Evolutionary conservation across 306 rosid species (phyloP).

Genomic region (Dalbergia cochinchinensis): DNA sequence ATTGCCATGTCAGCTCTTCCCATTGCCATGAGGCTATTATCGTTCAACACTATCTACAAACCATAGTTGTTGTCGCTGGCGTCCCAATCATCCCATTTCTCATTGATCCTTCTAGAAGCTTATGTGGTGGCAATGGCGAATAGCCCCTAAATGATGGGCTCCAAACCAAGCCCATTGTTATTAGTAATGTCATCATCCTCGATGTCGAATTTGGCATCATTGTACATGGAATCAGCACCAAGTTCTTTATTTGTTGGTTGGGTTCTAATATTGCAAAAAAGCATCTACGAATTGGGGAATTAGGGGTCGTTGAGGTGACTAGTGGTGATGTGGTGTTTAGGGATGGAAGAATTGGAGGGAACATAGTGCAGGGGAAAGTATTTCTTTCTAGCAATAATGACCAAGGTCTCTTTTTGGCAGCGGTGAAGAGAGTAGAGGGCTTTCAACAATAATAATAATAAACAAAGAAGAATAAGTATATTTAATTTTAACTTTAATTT

Average conservation of each 20-base stretch:
- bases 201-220: conserved; percentile 85
- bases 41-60: conserved; percentile 93
- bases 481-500: too few species aligned
- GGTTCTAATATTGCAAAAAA: conserved; percentile 42
- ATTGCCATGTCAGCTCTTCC: conserved; percentile 71
- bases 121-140: conserved; percentile 25
- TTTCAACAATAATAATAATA: too few species aligned
- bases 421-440: too few species aligned
- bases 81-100: conserved; percentile 56
- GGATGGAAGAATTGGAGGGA: conserved; percentile 37
- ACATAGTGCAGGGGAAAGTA: background rate
- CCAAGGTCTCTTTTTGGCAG: too few species aligned
- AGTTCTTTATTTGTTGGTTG: too few species aligned
- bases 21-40: conserved; percentile 72
- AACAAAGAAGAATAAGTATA: too few species aligned
- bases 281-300: background rate
- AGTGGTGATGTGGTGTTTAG: background rate
- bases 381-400: too few species aligned
- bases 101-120: conserved; percentile 50
- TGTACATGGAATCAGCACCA: conserved; percentile 56
- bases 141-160: conserved; percentile 81
- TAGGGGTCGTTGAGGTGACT: background rate
- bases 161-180: conserved; percentile 49
- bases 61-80: conserved; percentile 95
- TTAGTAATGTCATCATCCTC: conserved; percentile 56